Evolutionary conservation across 768 basidiomycete species (phyloP).

Genomic region (Polyporus arcularius): DNA sequence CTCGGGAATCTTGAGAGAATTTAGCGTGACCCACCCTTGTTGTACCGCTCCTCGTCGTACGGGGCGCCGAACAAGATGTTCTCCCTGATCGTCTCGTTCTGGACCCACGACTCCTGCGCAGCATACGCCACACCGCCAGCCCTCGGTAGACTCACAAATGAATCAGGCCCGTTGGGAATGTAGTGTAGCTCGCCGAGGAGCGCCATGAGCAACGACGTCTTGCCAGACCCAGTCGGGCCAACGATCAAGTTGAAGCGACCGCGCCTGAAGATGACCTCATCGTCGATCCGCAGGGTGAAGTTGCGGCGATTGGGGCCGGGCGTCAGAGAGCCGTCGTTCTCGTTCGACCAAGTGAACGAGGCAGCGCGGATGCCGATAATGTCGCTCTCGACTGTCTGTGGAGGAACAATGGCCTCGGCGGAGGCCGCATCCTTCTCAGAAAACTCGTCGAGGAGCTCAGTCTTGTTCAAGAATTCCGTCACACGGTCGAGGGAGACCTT

Average conservation of each 20-base stretch:
- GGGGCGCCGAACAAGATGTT: constrained; percentile 53
- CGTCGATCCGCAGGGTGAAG: constrained; percentile 52
- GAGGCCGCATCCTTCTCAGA: constrained; percentile 15
- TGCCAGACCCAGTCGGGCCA: constrained; percentile 60
- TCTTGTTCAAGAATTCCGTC: constrained; percentile 48
- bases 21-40: constrained; percentile 31
- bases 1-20: background rate
- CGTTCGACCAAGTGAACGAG: constrained; percentile 56
- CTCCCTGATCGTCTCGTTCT: constrained; percentile 73
- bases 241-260: constrained; percentile 58
- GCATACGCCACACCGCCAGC: constrained; percentile 74
- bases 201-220: constrained; percentile 68
- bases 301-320: constrained; percentile 34
- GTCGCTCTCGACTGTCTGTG: constrained; percentile 21
- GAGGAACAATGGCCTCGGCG: constrained; percentile 11
- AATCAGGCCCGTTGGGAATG: constrained; percentile 48
- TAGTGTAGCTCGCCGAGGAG: constrained; percentile 63
- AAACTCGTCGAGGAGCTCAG: constrained; percentile 51
- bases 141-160: constrained; percentile 75
- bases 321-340: constrained; percentile 38
- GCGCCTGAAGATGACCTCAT: constrained; percentile 55
- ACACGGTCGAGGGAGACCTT: constrained; percentile 70
- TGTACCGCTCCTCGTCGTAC: constrained; percentile 48
- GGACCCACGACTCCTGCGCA: constrained; percentile 85
- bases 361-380: constrained; percentile 58